Evolutionary conservation across 768 basidiomycete genomes (phyloP).

Genomic region (Suillus fuscotomentosus): DNA sequence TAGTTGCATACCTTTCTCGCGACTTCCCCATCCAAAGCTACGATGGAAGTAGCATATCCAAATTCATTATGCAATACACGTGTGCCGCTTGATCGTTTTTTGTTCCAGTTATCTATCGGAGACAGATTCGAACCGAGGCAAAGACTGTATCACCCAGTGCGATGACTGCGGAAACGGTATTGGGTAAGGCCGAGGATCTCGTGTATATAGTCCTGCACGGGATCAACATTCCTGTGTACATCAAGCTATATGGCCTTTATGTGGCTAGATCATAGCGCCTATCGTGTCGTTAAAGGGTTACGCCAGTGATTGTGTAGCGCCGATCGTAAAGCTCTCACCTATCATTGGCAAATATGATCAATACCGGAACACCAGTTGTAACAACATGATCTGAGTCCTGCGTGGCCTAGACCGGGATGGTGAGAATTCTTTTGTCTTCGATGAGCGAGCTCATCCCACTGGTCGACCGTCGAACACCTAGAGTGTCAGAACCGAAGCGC

Average conservation of each 20-base stretch:
- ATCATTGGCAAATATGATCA: not conserved
- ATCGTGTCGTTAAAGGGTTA: not conserved
- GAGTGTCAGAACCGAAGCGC: not conserved
- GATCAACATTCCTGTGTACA: slow-evolving; percentile 18
- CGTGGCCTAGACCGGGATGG: not conserved
- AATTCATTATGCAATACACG: not conserved
- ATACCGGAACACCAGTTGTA: not conserved
- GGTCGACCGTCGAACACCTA: not conserved
- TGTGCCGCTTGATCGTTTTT: not conserved
- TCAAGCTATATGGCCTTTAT: not conserved
- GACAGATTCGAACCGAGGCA: not conserved
- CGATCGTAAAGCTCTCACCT: not conserved
- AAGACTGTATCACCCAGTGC: not conserved
- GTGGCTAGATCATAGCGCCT: not conserved
- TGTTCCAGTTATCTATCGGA: not conserved
- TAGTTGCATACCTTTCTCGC: not conserved
- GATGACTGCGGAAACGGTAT: not conserved
- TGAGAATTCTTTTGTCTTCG: not conserved
- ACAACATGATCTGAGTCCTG: not conserved
- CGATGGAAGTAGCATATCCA: not conserved
- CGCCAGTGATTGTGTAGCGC: not conserved
- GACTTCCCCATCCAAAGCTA: not conserved
- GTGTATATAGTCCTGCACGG: not conserved
- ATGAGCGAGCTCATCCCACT: not conserved
- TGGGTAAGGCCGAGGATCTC: not conserved